Conservation (phyloP, 2,329 filamentous ascomycete genomes). For the Arthrobotrys iridis region DNA sequence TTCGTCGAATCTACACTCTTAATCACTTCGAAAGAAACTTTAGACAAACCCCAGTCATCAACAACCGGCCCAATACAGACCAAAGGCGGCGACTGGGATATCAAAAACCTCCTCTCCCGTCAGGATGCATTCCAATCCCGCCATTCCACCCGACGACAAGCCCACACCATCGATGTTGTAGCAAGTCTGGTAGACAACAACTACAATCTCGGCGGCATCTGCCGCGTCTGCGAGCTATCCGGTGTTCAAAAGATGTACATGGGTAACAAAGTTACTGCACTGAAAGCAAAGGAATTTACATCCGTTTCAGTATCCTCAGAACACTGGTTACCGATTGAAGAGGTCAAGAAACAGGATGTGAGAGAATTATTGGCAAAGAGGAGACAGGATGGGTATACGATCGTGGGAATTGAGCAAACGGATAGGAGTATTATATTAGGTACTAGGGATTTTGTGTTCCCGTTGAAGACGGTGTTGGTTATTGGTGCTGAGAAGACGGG, state of each 20-base stretch:
- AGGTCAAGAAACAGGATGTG: conserved; percentile 59
- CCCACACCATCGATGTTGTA: conserved; percentile 60
- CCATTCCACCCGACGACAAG: conserved; percentile 55
- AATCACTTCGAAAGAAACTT: conserved; percentile 57
- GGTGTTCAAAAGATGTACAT: conserved; percentile 65
- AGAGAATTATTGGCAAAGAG: conserved; percentile 62
- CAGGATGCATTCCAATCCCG: conserved; percentile 56
- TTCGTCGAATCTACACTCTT: neutral
- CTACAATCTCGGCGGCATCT: conserved; percentile 59
- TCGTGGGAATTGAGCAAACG: conserved; percentile 69
- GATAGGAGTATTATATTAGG: conserved; percentile 65
- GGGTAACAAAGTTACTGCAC: conserved; percentile 60
- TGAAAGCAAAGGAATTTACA: conserved; percentile 65
- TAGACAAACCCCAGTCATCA: conserved; percentile 58
- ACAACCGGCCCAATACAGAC: conserved; percentile 64
- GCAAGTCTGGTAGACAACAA: conserved; percentile 61
- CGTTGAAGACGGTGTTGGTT: conserved; percentile 63
- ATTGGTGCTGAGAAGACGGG: conserved; percentile 67
- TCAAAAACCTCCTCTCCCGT: conserved; percentile 58
- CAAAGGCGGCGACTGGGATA: conserved; percentile 64
- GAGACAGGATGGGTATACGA: conserved; percentile 64
- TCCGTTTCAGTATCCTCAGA: conserved; percentile 66
- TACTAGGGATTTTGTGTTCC: conserved; percentile 53
- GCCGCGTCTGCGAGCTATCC: conserved; percentile 66
- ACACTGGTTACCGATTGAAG: conserved; percentile 64